Conservation (phyloP, 371 early-diverging fungal genomes). For the Rhizomucor pusillus region DNA sequence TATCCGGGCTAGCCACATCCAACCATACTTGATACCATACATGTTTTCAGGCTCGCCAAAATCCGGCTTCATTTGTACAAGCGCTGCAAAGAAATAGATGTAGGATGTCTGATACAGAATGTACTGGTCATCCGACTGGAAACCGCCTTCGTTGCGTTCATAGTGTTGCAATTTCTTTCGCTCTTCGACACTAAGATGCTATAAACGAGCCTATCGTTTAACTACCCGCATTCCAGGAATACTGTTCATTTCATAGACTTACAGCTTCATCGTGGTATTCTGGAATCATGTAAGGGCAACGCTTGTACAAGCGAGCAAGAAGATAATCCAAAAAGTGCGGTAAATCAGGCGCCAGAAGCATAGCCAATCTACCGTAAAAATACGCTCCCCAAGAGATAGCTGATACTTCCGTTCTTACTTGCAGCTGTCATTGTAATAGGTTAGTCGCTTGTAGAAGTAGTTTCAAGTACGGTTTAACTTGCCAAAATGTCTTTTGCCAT, state of each 20-base stretch:
- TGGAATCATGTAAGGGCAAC: constrained; percentile 79
- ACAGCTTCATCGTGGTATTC: constrained; percentile 58
- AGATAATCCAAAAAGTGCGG: constrained; percentile 65
- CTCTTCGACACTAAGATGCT: constrained; percentile 37
- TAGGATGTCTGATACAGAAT: constrained; percentile 70
- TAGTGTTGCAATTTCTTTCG: constrained; percentile 34
- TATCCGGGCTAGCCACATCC: constrained; percentile 81
- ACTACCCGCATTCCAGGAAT: no score
- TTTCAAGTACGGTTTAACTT: constrained; percentile 3
- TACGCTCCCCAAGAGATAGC: constrained; percentile 64
- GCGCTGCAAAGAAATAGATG: constrained; percentile 73
- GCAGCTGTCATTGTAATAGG: constrained; percentile 36
- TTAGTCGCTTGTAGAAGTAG: not conserved
- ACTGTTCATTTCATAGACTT: constrained; percentile 19
- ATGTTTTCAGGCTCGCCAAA: constrained; percentile 48
- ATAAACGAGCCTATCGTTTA: constrained; percentile 1
- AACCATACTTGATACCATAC: constrained; percentile 63
- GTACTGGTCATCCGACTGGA: constrained; percentile 66
- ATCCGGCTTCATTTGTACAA: constrained; percentile 63
- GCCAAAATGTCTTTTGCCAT: constrained; percentile 68
- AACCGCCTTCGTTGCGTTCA: constrained; percentile 53
- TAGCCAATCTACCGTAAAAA: constrained; percentile 68
- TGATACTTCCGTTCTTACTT: constrained; percentile 75
- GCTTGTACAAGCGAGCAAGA: constrained; percentile 72
- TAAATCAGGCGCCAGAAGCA: constrained; percentile 57